phyloP scores from a whole-genome alignment of 192 early-diverging fungal genomes.

The Backusella parvicylindrica region DNA sequence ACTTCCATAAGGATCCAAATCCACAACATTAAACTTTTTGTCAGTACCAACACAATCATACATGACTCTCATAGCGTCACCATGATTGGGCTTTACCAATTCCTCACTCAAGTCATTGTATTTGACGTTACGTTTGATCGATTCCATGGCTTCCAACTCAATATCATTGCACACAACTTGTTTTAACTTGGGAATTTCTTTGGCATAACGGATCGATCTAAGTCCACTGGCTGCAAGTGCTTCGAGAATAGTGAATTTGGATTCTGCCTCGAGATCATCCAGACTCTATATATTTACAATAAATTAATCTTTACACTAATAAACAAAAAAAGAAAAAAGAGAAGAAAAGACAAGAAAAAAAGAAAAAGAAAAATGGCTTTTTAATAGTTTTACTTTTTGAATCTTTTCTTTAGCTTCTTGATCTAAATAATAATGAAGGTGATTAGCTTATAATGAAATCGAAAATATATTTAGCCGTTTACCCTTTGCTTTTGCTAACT shows the following conservation, averaged over 20 bases:
- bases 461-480: not conserved
- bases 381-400: slow-evolving; percentile 4
- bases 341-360: too few species aligned
- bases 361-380: not conserved
- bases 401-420: not conserved
- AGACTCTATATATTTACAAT: slow-evolving; percentile 6
- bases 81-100: slow-evolving; percentile 75
- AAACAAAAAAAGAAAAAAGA: too few species aligned
- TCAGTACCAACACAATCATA: slow-evolving; percentile 56
- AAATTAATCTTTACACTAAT: too few species aligned
- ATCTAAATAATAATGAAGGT: not conserved
- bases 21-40: slow-evolving; percentile 79
- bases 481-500: slow-evolving; percentile 36
- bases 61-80: slow-evolving; percentile 84
- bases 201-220: slow-evolving; percentile 94
- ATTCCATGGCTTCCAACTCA: slow-evolving; percentile 80
- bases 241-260: slow-evolving; percentile 74
- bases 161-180: slow-evolving; percentile 93
- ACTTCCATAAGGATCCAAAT: slow-evolving; percentile 96
- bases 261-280: not conserved
- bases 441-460: not conserved
- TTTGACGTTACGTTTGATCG: slow-evolving; percentile 82
- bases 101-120: slow-evolving; percentile 76
- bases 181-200: slow-evolving; percentile 78
- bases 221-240: slow-evolving; percentile 94